A percentile compares a stretch with the other conserved stretches of the same genome.
Evolutionary conservation across 1,139 yeast species (phyloP).

Genomic region (Zhuliangozyma blackwelliae): DNA sequence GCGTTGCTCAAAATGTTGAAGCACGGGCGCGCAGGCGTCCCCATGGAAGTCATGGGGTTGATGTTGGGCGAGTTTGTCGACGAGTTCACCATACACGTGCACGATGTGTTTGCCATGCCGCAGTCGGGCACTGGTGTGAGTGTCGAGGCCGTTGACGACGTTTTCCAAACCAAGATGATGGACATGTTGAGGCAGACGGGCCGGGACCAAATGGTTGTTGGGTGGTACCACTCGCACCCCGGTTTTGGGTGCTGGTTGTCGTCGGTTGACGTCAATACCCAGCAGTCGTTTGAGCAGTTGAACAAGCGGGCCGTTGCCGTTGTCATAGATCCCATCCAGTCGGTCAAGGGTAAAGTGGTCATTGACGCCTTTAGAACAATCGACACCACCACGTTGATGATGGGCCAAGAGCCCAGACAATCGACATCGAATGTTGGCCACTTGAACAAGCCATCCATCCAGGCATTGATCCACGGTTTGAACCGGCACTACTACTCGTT

Average conservation of each 20-base stretch:
- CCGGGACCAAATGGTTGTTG: conserved; percentile 96
- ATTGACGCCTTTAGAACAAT: conserved; percentile 97
- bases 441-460: conserved; percentile 95
- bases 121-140: conserved; percentile 98
- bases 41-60: conserved; percentile 99
- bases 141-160: conserved; percentile 99
- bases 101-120: conserved; percentile 99
- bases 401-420: conserved; percentile 98
- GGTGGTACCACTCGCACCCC: conserved; percentile 99
- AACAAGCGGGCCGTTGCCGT: conserved; percentile 96
- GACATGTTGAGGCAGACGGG: conserved; percentile 99
- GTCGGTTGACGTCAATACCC: conserved; percentile 95
- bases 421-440: conserved; percentile 95
- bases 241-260: conserved; percentile 99
- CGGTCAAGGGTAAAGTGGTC: conserved; percentile 97
- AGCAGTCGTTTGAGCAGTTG: conserved; percentile 93
- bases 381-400: conserved; percentile 82
- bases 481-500: conserved; percentile 96
- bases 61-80: conserved; percentile 99
- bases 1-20: conserved; percentile 95
- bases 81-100: conserved; percentile 94
- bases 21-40: conserved; percentile 99
- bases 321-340: conserved; percentile 95
- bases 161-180: conserved; percentile 99
- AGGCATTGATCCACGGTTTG: conserved; percentile 93